phyloP scores from a whole-genome alignment of 441 rosid species.

The Rhodomyrtus psidioides region DNA sequence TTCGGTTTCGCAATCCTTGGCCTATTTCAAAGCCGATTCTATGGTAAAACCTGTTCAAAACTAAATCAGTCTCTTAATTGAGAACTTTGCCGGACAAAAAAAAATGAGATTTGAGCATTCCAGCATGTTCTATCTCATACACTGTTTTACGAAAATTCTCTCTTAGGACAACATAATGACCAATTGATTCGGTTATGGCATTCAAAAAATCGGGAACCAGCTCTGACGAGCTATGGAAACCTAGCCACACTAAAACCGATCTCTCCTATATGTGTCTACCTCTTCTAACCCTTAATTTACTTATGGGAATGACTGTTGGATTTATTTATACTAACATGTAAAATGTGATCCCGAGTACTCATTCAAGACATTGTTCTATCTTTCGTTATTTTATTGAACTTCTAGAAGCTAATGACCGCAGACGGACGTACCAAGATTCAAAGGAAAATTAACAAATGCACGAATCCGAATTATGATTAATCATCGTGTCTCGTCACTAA shows the following conservation, averaged over 20 bases:
- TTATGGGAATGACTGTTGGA: neutral
- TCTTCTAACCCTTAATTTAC: neutral
- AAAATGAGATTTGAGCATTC: neutral
- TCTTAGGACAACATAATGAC: too few relatives aligned
- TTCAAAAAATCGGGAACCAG: neutral
- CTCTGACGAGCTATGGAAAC: rapidly evolving
- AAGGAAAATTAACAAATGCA: neutral
- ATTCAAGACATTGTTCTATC: neutral
- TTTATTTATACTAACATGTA: neutral
- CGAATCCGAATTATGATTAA: neutral
- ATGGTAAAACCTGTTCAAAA: neutral
- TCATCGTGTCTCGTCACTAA: neutral
- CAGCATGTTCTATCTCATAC: too few relatives aligned
- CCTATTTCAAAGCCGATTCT: neutral
- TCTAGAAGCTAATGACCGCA: neutral
- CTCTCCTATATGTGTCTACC: neutral
- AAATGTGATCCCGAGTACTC: neutral
- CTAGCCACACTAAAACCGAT: rapidly evolving
- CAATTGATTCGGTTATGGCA: rapidly evolving
- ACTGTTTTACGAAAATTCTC: too few relatives aligned
- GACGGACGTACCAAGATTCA: neutral
- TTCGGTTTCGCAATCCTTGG: too few relatives aligned
- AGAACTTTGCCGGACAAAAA: neutral
- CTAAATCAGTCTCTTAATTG: neutral
- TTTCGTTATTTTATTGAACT: neutral